These are phyloP conservation scores for Mycena venus DNA, from an alignment of 768 basidiomycete species.

Conservation along the genomic window DNA sequence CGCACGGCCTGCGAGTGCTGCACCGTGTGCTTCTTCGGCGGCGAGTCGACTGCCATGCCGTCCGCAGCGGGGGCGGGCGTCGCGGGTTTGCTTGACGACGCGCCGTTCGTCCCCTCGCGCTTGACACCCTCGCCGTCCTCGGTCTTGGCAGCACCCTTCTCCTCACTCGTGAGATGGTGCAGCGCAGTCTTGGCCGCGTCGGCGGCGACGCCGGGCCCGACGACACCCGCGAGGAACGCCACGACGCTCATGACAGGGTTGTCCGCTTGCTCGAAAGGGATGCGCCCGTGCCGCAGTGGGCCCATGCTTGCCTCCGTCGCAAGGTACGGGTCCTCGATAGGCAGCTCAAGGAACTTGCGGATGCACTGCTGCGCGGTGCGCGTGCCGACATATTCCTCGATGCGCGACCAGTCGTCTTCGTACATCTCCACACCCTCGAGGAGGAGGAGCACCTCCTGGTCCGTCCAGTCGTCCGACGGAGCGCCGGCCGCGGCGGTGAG, in stretches of 20 bases:
- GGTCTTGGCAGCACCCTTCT: constrained; percentile 53
- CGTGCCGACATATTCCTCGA: constrained; percentile 94
- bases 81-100: constrained; percentile 38
- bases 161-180: constrained; percentile 80
- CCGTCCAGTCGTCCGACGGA: constrained; percentile 83
- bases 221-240: constrained; percentile 94
- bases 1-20: constrained; percentile 83
- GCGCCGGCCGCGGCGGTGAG: constrained; percentile 64
- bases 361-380: constrained; percentile 95
- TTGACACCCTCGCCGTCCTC: constrained; percentile 51
- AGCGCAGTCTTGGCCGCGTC: constrained; percentile 94
- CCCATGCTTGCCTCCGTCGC: constrained; percentile 83
- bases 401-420: constrained; percentile 95
- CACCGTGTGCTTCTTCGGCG: constrained; percentile 57
- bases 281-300: constrained; percentile 76
- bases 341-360: constrained; percentile 93
- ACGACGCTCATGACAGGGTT: constrained; percentile 99
- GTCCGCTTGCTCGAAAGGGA: constrained; percentile 95
- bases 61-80: constrained; percentile 46
- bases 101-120: constrained; percentile 44
- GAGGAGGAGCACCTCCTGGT: constrained; percentile 89
- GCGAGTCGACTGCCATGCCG: constrained; percentile 64
- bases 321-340: constrained; percentile 96
- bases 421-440: constrained; percentile 99
- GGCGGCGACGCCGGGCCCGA: constrained; percentile 90